Percentiles rank a stretch among this genome's conserved stretches.
Evolutionary conservation across 2,329 filamentous ascomycete genomes (phyloP).

Genomic region (Microcyclospora pomicola): DNA sequence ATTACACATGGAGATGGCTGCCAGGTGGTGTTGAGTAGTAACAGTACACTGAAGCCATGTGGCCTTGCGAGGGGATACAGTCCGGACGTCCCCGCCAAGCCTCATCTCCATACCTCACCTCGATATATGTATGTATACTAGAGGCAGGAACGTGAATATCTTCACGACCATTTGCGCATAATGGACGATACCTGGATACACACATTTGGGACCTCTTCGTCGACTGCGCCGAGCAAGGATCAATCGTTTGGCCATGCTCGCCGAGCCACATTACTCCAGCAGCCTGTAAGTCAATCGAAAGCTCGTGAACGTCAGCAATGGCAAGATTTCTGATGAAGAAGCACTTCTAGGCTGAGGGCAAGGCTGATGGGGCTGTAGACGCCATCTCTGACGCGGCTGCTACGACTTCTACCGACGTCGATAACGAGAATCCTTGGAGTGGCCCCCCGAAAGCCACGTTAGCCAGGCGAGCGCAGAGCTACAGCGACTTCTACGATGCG

Average conservation of each 20-base stretch:
- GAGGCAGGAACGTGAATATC: neutral
- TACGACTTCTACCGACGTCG: slow-evolving; percentile 44
- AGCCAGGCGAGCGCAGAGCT: slow-evolving; percentile 57
- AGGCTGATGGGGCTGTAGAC: slow-evolving; percentile 40
- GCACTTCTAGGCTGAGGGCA: slow-evolving; percentile 38
- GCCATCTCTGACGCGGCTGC: slow-evolving; percentile 44
- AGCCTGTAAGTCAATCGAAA: slow-evolving; percentile 29
- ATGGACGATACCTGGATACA: slow-evolving; percentile 70
- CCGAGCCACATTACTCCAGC: slow-evolving; percentile 43
- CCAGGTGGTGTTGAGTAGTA: too few species aligned
- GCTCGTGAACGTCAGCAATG: slow-evolving; percentile 16
- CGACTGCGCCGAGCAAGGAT: slow-evolving; percentile 37
- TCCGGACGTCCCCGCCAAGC: too few species aligned
- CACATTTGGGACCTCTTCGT: slow-evolving; percentile 49
- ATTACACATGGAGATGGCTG: too few species aligned
- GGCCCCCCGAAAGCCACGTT: slow-evolving; percentile 54
- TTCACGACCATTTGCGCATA: neutral
- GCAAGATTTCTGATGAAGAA: slow-evolving; percentile 28
- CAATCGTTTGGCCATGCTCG: slow-evolving; percentile 51
- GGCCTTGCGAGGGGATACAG: too few species aligned
- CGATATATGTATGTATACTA: too few species aligned
- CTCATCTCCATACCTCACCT: too few species aligned
- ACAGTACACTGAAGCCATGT: too few species aligned
- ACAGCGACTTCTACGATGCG: slow-evolving; percentile 60
- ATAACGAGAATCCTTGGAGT: slow-evolving; percentile 37